Conservation (phyloP, 1,139 yeast genomes). For the Yamadazyma pseudoaaseri region DNA sequence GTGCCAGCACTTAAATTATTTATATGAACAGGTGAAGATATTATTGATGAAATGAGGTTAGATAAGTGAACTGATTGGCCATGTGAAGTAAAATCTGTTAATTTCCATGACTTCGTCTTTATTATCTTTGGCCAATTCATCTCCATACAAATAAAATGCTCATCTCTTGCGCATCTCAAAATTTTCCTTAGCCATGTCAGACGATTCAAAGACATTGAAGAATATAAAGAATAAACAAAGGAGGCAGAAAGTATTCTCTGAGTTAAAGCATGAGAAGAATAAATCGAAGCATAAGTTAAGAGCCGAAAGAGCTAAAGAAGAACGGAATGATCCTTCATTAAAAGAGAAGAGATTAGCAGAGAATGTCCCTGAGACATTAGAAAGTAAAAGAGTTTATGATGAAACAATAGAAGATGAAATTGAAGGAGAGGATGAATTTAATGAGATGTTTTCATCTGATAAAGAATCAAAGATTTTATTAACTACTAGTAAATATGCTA, state of each 20-base stretch:
- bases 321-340: slow-evolving; percentile 75
- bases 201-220: slow-evolving; percentile 30
- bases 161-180: slow-evolving; percentile 10
- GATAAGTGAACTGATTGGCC: slow-evolving; percentile 9
- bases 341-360: slow-evolving; percentile 75
- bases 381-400: slow-evolving; percentile 83
- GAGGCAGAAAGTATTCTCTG: slow-evolving; percentile 77
- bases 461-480: slow-evolving; percentile 75
- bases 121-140: slow-evolving; percentile 10
- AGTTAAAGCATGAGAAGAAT: slow-evolving; percentile 70
- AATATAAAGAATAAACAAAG: slow-evolving; percentile 70
- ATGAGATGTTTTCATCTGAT: slow-evolving; percentile 57
- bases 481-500: slow-evolving; percentile 86
- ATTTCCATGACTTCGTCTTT: slow-evolving; percentile 12
- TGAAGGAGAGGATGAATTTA: slow-evolving; percentile 85
- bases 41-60: slow-evolving; percentile 6
- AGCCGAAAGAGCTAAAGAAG: slow-evolving; percentile 78
- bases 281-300: slow-evolving; percentile 77
- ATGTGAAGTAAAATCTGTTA: slow-evolving; percentile 11
- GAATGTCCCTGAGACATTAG: slow-evolving; percentile 87
- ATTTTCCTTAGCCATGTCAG: slow-evolving; percentile 10
- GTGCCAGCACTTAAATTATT: slow-evolving; percentile 42
- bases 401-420: slow-evolving; percentile 74
- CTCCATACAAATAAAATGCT: slow-evolving; percentile 3
- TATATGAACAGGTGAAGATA: not conserved